These are phyloP conservation scores for Tinospora cordifolia DNA, from an alignment of 164 flowering plant genomes.

Conservation along the genomic window DNA sequence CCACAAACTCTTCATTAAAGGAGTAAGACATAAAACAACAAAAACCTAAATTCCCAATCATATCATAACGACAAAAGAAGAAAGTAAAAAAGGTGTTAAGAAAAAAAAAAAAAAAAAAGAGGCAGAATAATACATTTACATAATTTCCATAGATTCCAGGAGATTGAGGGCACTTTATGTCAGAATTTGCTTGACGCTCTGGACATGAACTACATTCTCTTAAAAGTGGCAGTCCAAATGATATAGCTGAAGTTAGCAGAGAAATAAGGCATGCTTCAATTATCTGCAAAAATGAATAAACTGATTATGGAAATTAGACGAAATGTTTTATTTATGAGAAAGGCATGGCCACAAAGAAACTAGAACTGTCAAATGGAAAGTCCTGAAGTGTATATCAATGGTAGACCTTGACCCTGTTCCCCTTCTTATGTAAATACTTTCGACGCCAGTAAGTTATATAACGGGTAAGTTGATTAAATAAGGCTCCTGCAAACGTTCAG, in stretches of 20 bases:
- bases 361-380: neutral
- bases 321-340: neutral
- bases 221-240: constrained; percentile 88
- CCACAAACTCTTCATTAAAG: neutral
- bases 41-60: neutral
- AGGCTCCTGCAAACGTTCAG: constrained; percentile 55
- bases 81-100: neutral
- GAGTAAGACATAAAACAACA: neutral
- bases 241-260: constrained; percentile 66
- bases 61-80: neutral
- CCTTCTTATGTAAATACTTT: constrained; percentile 81
- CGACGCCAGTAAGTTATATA: constrained; percentile 82
- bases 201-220: constrained; percentile 94
- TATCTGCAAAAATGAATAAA: constrained; percentile 38
- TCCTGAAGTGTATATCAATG: neutral
- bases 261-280: constrained; percentile 87
- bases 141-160: constrained; percentile 98
- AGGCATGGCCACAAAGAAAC: neutral
- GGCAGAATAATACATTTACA: constrained; percentile 71
- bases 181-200: constrained; percentile 48
- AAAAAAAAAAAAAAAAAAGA: neutral
- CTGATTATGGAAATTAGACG: neutral
- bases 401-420: constrained; percentile 71
- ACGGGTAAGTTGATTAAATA: constrained; percentile 88
- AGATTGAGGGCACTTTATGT: constrained; percentile 78